Conservation (phyloP, 148 eudicot species). For the Silene conica region DNA sequence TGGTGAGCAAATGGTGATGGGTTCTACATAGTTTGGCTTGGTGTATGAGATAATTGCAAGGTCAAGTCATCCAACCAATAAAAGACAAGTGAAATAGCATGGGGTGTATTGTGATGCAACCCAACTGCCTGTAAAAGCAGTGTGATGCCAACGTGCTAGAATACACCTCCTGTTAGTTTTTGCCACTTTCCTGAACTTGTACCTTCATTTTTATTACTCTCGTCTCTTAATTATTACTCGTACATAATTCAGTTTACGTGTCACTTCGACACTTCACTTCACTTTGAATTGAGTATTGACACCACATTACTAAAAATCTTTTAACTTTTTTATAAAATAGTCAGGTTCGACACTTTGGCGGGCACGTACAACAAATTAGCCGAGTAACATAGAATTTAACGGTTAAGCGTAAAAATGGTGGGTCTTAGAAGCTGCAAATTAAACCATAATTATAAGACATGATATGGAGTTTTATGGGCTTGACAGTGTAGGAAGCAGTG, state of each 20-base stretch:
- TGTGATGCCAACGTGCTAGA: constrained; percentile 24
- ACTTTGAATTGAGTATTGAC: too few relatives aligned
- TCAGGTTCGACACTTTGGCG: too few relatives aligned
- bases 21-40: constrained; percentile 12
- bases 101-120: constrained; percentile 28
- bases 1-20: constrained; percentile 17
- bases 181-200: constrained; percentile 5
- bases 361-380: too few relatives aligned
- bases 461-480: constrained; percentile 12
- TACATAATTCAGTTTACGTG: too few relatives aligned
- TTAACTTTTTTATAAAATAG: too few relatives aligned
- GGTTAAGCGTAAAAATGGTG: neutral
- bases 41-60: constrained; percentile 16
- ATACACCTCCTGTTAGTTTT: neutral
- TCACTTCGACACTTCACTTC: too few relatives aligned
- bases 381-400: neutral
- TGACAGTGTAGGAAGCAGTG: constrained; percentile 18
- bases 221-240: too few relatives aligned
- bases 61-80: constrained; percentile 6
- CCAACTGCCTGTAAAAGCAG: constrained; percentile 18
- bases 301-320: too few relatives aligned
- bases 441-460: constrained; percentile 13
- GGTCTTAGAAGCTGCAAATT: neutral
- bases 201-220: neutral
- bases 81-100: constrained; percentile 5